Percentiles rank a stretch among this genome's conserved stretches.
Evolutionary conservation across 768 basidiomycete genomes (phyloP).

Genomic region (Inosperma sp.): DNA sequence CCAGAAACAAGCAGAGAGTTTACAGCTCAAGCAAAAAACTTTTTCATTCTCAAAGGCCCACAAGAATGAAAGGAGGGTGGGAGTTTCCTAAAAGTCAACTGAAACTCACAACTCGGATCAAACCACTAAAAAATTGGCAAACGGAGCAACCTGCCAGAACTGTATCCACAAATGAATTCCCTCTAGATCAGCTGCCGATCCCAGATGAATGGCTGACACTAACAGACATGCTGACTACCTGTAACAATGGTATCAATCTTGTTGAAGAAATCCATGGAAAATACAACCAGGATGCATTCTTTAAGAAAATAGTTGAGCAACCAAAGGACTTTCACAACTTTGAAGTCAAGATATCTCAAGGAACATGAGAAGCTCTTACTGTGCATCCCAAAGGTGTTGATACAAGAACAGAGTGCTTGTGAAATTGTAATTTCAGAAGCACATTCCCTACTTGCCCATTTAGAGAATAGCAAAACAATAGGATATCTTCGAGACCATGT

Average conservation of each 20-base stretch:
- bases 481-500: too few species aligned
- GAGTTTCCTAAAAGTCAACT: slow-evolving; percentile 3
- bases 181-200: background rate
- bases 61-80: slow-evolving; percentile 22
- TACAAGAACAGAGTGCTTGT: too few species aligned
- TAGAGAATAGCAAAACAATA: too few species aligned
- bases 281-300: slow-evolving; percentile 15
- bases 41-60: slow-evolving; percentile 27
- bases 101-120: background rate
- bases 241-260: slow-evolving; percentile 1
- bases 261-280: slow-evolving; percentile 2
- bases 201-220: background rate
- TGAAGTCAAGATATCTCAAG: too few species aligned
- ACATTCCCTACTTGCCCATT: too few species aligned
- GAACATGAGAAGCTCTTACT: too few species aligned
- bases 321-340: too few species aligned
- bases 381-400: too few species aligned
- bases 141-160: too few species aligned
- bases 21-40: slow-evolving; percentile 15
- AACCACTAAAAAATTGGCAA: too few species aligned
- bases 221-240: background rate
- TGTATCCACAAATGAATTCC: background rate
- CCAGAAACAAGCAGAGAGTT: slow-evolving; percentile 20
- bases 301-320: too few species aligned
- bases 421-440: too few species aligned